phyloP scores from a whole-genome alignment of 768 basidiomycete species.

The Phanerochaete carnosa region DNA sequence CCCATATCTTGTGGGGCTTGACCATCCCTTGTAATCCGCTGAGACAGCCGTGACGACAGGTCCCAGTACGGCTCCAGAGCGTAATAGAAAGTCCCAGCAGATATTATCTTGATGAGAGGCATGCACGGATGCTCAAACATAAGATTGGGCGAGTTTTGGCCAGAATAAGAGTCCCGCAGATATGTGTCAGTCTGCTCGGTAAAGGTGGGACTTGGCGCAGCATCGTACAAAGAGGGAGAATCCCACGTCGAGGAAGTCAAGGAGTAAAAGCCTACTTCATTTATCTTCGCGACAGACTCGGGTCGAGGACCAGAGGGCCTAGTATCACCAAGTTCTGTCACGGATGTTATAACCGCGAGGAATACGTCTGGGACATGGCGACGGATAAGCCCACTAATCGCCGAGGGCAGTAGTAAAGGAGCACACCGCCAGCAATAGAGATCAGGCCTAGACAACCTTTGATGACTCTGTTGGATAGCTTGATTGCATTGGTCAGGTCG shows the following conservation, averaged over 20 bases:
- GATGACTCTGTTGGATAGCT: slow-evolving; percentile 65
- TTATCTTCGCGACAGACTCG: slow-evolving; percentile 77
- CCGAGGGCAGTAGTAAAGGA: background rate
- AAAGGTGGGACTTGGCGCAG: slow-evolving; percentile 51
- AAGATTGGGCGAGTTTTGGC: slow-evolving; percentile 36
- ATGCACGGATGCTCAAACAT: slow-evolving; percentile 89
- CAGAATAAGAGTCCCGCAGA: slow-evolving; percentile 41
- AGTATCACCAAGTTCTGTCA: slow-evolving; percentile 73
- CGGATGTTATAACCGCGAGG: slow-evolving; percentile 74
- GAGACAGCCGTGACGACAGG: slow-evolving; percentile 76
- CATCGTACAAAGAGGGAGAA: slow-evolving; percentile 52
- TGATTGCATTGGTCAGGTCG: slow-evolving; percentile 59
- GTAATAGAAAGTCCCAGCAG: slow-evolving; percentile 92
- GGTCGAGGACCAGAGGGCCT: slow-evolving; percentile 53
- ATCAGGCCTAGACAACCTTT: slow-evolving; percentile 87
- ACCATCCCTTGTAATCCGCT: slow-evolving; percentile 43
- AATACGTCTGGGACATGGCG: slow-evolving; percentile 63
- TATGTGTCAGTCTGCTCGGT: slow-evolving; percentile 51
- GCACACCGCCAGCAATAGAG: slow-evolving; percentile 64
- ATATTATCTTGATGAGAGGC: slow-evolving; percentile 86
- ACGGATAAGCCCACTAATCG: background rate
- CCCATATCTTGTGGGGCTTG: slow-evolving; percentile 41
- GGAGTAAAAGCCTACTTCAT: slow-evolving; percentile 88
- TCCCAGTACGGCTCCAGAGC: slow-evolving; percentile 85
- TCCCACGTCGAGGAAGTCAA: slow-evolving; percentile 86